Percentiles rank a stretch among this genome's conserved stretches.
Evolutionary conservation across 2,329 filamentous ascomycete genomes (phyloP).

Genomic region (Cladosporium sp.): DNA sequence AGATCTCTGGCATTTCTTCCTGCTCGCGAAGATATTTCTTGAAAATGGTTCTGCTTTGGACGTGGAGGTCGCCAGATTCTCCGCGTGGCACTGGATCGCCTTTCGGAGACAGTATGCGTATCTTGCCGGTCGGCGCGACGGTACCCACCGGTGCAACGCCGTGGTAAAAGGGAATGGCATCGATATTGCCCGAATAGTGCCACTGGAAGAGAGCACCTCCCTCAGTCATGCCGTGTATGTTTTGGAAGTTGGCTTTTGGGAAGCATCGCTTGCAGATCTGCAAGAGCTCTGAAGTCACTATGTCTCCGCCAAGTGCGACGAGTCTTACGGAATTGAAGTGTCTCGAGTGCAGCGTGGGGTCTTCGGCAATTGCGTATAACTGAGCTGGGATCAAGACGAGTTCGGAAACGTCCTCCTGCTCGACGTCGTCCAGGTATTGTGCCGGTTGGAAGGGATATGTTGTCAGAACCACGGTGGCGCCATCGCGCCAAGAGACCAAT

Average conservation of each 20-base stretch:
- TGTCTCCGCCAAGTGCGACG: neutral
- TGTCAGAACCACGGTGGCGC: conserved; percentile 17
- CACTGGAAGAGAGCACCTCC: conserved; percentile 18
- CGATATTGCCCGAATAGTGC: neutral
- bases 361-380: conserved; percentile 13
- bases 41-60: conserved; percentile 13
- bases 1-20: conserved; percentile 16
- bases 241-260: conserved; percentile 12
- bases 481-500: conserved; percentile 14
- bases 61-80: conserved; percentile 20
- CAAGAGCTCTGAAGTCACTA: conserved; percentile 3
- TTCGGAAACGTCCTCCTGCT: conserved; percentile 14
- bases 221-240: conserved; percentile 20
- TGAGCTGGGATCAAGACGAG: conserved; percentile 17
- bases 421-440: conserved; percentile 13
- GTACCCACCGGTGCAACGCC: neutral
- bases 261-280: conserved; percentile 12
- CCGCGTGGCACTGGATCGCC: neutral
- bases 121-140: neutral
- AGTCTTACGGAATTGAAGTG: neutral
- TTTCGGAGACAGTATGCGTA: neutral
- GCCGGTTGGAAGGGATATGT: conserved; percentile 10
- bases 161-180: neutral
- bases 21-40: conserved; percentile 19
- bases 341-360: conserved; percentile 9